These are phyloP conservation scores for Mediolabrus comicus DNA, from an alignment of 108 stramenopile species.

Conservation along the genomic window DNA sequence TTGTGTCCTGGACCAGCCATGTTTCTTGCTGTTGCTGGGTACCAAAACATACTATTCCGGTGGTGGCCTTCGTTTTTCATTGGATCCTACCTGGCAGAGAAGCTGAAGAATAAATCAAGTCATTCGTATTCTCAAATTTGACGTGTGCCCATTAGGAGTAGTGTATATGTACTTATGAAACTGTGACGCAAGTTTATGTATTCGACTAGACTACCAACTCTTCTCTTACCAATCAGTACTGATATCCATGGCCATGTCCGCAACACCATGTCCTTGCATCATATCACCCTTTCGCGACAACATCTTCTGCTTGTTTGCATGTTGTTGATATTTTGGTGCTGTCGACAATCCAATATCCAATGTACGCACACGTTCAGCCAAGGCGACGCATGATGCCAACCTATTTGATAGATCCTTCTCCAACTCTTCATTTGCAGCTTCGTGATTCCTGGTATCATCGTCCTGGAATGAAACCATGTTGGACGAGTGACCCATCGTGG, in stretches of 20 bases:
- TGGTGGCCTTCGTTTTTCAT: conserved; percentile 55
- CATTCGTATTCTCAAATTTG: background rate
- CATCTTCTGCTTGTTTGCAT: conserved; percentile 21
- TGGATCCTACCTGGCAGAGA: conserved; percentile 34
- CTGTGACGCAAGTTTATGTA: background rate
- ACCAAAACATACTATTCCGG: conserved; percentile 21
- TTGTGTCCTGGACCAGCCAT: conserved; percentile 68
- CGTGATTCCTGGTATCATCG: conserved; percentile 38
- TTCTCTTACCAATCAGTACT: too few relatives aligned
- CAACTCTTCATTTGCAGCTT: conserved; percentile 31
- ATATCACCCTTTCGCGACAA: background rate
- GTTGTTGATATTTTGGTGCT: conserved; percentile 47
- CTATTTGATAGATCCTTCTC: conserved; percentile 28
- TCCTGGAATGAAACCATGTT: conserved; percentile 69
- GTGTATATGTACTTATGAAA: background rate
- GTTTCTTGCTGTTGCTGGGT: conserved; percentile 44
- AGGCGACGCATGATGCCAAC: conserved; percentile 39
- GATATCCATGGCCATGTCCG: background rate
- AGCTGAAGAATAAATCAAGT: conserved; percentile 22
- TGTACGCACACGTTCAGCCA: conserved; percentile 49
- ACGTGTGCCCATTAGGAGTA: too few relatives aligned
- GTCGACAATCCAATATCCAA: conserved; percentile 59
- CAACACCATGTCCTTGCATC: background rate
- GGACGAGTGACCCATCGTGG: conserved; percentile 22
- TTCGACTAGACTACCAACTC: too few relatives aligned